Evolutionary conservation across 768 basidiomycete species (phyloP).

Genomic region (Lentinula lateritia): DNA sequence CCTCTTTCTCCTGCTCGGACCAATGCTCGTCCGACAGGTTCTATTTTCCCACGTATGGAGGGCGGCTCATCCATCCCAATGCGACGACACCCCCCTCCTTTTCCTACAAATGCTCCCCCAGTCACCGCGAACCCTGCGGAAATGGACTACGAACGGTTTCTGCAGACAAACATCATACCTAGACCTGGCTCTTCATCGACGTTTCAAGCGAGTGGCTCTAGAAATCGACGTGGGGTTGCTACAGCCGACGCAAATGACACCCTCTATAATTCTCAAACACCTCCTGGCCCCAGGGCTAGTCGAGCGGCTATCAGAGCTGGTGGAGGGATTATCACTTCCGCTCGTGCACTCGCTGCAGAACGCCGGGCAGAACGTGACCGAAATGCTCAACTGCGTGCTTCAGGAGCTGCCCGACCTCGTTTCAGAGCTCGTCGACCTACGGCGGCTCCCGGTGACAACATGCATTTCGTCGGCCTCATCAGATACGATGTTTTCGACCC

Average conservation of each 20-base stretch:
- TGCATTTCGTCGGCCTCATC: background rate
- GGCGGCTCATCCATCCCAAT: background rate
- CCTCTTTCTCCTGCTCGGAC: background rate
- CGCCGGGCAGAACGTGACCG: background rate
- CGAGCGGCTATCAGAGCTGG: background rate
- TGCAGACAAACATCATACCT: background rate
- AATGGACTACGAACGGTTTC: background rate
- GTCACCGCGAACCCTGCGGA: background rate
- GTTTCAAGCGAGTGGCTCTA: background rate
- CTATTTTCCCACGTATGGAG: background rate
- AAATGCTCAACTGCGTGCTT: background rate
- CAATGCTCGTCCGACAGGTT: background rate
- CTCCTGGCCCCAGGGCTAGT: background rate
- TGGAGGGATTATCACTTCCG: constrained; percentile 1
- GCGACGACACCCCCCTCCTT: constrained; percentile 1
- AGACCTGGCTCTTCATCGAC: background rate
- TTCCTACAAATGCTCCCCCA: background rate
- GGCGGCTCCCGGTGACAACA: background rate
- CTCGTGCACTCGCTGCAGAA: background rate
- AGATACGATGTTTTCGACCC: background rate
- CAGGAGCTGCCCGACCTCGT: background rate
- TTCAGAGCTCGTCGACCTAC: background rate
- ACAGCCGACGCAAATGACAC: background rate
- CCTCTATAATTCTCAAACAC: too few relatives aligned
- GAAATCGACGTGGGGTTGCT: background rate